Base-by-base conservation (phyloP, 129 eudicot genomes). In the Flaveria robusta region DNA sequence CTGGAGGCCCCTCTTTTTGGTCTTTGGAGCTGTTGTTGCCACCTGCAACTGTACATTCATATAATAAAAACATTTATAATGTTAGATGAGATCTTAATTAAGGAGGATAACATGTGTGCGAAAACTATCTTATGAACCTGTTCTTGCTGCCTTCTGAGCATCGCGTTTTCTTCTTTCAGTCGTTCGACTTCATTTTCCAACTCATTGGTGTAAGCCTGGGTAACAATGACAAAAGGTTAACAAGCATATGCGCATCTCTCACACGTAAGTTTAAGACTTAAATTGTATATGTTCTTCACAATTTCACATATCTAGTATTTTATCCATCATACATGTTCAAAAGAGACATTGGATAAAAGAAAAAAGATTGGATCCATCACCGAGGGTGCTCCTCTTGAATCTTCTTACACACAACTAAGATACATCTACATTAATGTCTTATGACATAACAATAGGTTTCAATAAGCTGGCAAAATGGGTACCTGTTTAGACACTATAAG, bases 141-240 rank as follows among this genome's bases (percentile, higher is more conserved):
- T 62, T 83, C 75, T 26, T 82, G 91, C 47, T 86, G 91, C 59
- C 75, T 76, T 67, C 41, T 89, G 59, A 87, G 91, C 80, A 64
- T 78, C 1, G 85, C 84, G 51, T 87, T 87, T 65, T 89, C 96
- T 68, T 83, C 78, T 77, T 54, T 74, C 83, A 89, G 63, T 24
- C 87, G 86, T 13, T 79, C 83, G 0, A 89, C 88, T 83, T 85
- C 88, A 2, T 60, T 54, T 77, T 89, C 88, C 77, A 89, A 58
- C 74, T 89, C 88, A 24, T 79, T 78, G 45, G 87, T 83, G 77
- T 91, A 91, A 14, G 93, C 97, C 97, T 91, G 73, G 63, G 7
- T 27, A 63, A 69, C 39, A 59, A 39, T 64, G 26, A 19, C 42
- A 11, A 7, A 18, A 51, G 1, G 37, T 66, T 11, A 55, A 43